A percentile compares a stretch with the other conserved stretches of the same genome.
Conservation (phyloP, 495 filamentous ascomycete species). For the Aspergillus nanangensis region DNA sequence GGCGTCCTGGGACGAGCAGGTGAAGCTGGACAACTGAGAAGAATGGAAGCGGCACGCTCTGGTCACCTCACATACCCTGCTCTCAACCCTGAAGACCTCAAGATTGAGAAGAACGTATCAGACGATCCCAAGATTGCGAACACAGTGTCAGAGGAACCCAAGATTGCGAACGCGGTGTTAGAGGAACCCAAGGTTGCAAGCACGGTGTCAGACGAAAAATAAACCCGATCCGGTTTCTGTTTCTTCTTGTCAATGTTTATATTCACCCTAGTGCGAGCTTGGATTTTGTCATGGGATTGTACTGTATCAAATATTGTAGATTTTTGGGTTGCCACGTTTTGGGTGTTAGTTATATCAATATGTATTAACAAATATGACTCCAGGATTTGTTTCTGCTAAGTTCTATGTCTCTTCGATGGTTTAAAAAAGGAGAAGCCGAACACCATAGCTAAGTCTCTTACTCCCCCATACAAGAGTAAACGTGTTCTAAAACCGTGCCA, state of each 20-base stretch:
- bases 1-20: conserved; percentile 83
- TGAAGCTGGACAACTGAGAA: conserved; percentile 63
- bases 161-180: too few relatives aligned
- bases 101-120: too few relatives aligned
- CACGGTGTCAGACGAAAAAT: background rate
- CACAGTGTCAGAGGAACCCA: too few relatives aligned
- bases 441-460: too few relatives aligned
- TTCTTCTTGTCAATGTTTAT: conserved; percentile 8
- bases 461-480: too few relatives aligned
- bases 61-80: conserved; percentile 57
- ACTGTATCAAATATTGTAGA: conserved; percentile 35
- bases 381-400: background rate
- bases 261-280: conserved; percentile 17
- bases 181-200: too few relatives aligned
- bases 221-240: background rate
- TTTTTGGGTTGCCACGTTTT: conserved; percentile 18
- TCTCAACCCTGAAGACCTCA: conserved; percentile 25
- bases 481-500: too few relatives aligned
- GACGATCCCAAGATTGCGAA: too few relatives aligned
- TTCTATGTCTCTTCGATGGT: too few relatives aligned
- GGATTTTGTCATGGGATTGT: conserved; percentile 21
- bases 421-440: too few relatives aligned
- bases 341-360: conserved; percentile 9
- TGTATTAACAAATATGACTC: conserved; percentile 28
- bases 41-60: conserved; percentile 54